Conservation (phyloP, 179 eudicot species). For the Pouteria campechiana region DNA sequence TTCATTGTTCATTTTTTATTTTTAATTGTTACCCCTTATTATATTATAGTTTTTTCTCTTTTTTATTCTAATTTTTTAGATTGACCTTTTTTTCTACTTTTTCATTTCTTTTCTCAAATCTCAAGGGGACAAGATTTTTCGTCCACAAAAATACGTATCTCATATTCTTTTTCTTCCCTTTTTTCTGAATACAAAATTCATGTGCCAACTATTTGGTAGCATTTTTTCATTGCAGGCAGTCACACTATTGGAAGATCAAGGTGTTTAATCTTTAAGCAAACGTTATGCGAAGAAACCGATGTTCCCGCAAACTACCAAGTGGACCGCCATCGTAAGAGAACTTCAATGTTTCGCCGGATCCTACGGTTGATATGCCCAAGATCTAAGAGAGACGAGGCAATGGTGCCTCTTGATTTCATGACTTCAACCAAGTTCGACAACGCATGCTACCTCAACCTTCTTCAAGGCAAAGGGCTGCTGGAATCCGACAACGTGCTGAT, state of each 20-base stretch:
- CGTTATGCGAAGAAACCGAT: conserved; percentile 24
- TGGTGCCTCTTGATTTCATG: conserved; percentile 39
- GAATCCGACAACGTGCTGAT: conserved; percentile 55
- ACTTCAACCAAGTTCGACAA: conserved; percentile 52
- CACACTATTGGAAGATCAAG: conserved; percentile 64
- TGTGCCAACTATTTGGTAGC: too few relatives aligned
- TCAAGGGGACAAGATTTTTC: too few relatives aligned
- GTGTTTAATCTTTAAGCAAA: conserved; percentile 50
- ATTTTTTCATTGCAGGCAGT: conserved; percentile 26
- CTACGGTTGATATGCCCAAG: conserved; percentile 40
- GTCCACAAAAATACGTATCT: too few relatives aligned
- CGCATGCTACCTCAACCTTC: conserved; percentile 34
- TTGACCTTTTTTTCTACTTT: too few relatives aligned
- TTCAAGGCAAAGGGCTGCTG: conserved; percentile 39
- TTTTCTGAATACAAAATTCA: too few relatives aligned
- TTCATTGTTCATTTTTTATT: background rate
- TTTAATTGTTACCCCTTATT: background rate
- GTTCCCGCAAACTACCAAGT: too few relatives aligned
- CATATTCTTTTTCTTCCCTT: too few relatives aligned
- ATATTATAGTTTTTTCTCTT: too few relatives aligned
- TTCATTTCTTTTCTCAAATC: too few relatives aligned
- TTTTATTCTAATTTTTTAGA: too few relatives aligned
- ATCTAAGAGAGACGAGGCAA: conserved; percentile 33
- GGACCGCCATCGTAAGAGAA: conserved; percentile 13
- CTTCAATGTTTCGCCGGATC: conserved; percentile 12